Conservation (phyloP, 228 moss, liverwort and hornwort genomes). For the Sphagnum fallax region DNA sequence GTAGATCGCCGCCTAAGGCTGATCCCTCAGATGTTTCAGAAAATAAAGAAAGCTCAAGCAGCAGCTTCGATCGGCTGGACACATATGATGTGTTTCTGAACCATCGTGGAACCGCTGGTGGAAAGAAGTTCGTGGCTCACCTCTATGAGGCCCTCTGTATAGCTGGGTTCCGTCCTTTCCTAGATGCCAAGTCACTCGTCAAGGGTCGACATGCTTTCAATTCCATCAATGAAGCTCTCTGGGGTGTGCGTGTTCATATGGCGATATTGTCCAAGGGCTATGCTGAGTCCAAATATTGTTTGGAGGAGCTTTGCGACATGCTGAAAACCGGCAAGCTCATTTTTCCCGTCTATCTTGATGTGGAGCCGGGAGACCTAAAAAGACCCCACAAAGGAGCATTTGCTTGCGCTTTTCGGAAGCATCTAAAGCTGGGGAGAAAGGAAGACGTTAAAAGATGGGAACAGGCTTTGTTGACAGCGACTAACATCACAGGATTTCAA, state of each 20-base stretch:
- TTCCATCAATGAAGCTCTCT: conserved; percentile 13
- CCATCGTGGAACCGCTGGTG: conserved; percentile 20
- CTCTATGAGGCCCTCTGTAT: conserved; percentile 20
- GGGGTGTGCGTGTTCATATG: conserved; percentile 13
- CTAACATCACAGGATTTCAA: too few relatives aligned
- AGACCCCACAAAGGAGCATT: conserved; percentile 1
- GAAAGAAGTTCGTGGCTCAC: conserved; percentile 22
- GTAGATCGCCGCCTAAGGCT: too few relatives aligned
- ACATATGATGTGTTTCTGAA: conserved; percentile 27
- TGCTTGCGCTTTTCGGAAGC: too few relatives aligned
- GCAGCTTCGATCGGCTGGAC: conserved; percentile 5
- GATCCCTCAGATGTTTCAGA: too few relatives aligned
- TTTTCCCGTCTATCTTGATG: conserved; percentile 24
- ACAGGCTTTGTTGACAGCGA: too few relatives aligned
- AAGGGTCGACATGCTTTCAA: conserved; percentile 19
- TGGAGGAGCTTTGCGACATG: conserved; percentile 21
- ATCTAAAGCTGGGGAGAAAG: too few relatives aligned
- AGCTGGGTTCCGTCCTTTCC: conserved; percentile 20
- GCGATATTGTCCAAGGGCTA: conserved; percentile 19
- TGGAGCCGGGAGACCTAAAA: conserved; percentile 13
- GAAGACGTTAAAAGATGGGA: too few relatives aligned
- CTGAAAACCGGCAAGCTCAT: conserved; percentile 14
- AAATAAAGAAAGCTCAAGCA: too few relatives aligned
- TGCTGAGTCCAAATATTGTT: conserved; percentile 18
- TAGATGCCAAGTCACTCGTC: conserved; percentile 18